phyloP scores from a whole-genome alignment of 1,284 basidiomycete species.

The Phaffia rhodozyma region DNA sequence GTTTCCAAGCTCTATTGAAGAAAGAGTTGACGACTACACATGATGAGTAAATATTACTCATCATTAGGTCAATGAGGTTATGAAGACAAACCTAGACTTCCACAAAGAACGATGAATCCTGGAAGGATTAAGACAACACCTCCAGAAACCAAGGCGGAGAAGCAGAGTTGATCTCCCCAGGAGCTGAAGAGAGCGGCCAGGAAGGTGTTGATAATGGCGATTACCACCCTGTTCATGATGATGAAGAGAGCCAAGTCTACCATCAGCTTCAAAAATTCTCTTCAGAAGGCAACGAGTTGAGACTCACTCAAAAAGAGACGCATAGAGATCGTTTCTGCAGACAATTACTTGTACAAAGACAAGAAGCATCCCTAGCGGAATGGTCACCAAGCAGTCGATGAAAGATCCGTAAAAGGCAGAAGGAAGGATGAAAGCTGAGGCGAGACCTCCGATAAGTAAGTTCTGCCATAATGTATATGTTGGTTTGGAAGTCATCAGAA shows the following conservation, averaged over 20 bases:
- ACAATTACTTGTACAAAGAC: conserved; percentile 61
- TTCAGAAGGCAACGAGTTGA: too few species aligned
- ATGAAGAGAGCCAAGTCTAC: too few species aligned
- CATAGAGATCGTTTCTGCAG: conserved; percentile 67
- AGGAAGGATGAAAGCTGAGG: conserved; percentile 55
- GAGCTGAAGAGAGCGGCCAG: conserved; percentile 61
- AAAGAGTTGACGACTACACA: too few species aligned
- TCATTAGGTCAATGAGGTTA: too few species aligned
- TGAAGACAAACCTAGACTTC: conserved; percentile 45
- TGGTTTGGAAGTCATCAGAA: conserved; percentile 53
- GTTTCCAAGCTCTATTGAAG: conserved; percentile 32
- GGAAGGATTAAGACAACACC: conserved; percentile 25
- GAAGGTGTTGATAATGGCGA: conserved; percentile 59
- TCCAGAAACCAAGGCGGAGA: conserved; percentile 63
- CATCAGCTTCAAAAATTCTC: too few species aligned
- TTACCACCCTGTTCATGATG: conserved; percentile 43
- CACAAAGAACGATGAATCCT: conserved; percentile 69
- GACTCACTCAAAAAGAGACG: conserved; percentile 61
- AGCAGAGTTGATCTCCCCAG: conserved; percentile 56
- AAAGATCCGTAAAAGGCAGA: conserved; percentile 59
- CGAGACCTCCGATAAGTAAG: conserved; percentile 66
- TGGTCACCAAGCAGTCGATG: conserved; percentile 61
- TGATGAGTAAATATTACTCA: too few species aligned
- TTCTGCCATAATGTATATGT: conserved; percentile 55
- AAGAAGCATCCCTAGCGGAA: conserved; percentile 69